These are phyloP conservation scores for Farysia itapuensis DNA, from an alignment of 1,284 basidiomycete species.

Conservation along the genomic window DNA sequence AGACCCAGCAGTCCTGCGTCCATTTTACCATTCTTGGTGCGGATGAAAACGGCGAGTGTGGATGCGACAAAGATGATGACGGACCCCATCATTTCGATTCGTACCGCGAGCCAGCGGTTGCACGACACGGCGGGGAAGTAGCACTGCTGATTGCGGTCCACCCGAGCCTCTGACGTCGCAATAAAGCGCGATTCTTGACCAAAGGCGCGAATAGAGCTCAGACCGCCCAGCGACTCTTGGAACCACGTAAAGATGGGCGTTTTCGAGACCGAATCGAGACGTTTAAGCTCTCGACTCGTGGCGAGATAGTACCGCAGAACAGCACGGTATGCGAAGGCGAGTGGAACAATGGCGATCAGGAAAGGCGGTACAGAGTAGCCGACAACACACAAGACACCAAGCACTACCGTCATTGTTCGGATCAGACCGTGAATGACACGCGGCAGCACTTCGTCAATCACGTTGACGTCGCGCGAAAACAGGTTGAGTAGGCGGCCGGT, in stretches of 20 bases:
- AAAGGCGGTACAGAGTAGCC: constrained; percentile 76
- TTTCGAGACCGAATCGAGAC: constrained; percentile 83
- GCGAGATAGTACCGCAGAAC: constrained; percentile 74
- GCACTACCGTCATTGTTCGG: constrained; percentile 59
- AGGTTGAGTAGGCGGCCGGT: constrained; percentile 73
- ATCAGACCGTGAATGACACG: constrained; percentile 53
- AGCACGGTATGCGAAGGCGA: constrained; percentile 49
- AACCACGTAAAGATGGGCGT: constrained; percentile 81
- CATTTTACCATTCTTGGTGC: constrained; percentile 64
- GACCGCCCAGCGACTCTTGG: constrained; percentile 77
- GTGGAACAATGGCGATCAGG: constrained; percentile 64
- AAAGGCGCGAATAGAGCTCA: constrained; percentile 77
- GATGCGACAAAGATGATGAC: constrained; percentile 78
- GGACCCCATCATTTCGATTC: constrained; percentile 71
- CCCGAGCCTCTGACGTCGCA: constrained; percentile 73
- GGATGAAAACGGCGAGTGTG: constrained; percentile 69
- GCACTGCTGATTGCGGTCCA: constrained; percentile 78
- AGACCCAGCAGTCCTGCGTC: constrained; percentile 90
- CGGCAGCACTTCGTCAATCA: constrained; percentile 69
- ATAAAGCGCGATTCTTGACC: constrained; percentile 67
- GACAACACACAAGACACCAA: constrained; percentile 72
- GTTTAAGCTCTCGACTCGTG: constrained; percentile 86
- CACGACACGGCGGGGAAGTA: constrained; percentile 71
- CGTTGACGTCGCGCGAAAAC: constrained; percentile 89
- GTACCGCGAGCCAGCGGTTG: constrained; percentile 77